Evolutionary conservation across 345 rosid species (phyloP).

Genomic region (Arabis hirsuta): DNA sequence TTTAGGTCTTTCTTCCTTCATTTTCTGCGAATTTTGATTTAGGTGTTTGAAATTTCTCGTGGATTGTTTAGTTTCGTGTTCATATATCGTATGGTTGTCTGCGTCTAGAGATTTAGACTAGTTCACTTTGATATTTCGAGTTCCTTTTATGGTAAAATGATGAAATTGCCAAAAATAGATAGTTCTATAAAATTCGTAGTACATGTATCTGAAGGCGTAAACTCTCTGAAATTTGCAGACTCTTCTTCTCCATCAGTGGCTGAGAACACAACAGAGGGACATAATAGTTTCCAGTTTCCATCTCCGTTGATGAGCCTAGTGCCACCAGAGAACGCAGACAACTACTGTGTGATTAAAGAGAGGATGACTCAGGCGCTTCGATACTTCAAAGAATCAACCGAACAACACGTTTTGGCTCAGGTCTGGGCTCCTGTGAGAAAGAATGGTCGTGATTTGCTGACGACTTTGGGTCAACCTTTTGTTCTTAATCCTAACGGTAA

Average conservation of each 20-base stretch:
- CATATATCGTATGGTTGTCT: too few species aligned
- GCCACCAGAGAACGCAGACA: constrained; percentile 65
- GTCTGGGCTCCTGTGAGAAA: constrained; percentile 89
- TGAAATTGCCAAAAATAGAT: constrained; percentile 29
- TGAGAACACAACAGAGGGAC: constrained; percentile 51
- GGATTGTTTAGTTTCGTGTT: too few species aligned
- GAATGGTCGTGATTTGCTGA: constrained; percentile 62
- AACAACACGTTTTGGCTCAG: constrained; percentile 87
- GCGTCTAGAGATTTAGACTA: not conserved
- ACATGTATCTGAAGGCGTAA: constrained; percentile 23
- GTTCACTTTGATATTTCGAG: not conserved
- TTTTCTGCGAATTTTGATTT: constrained; percentile 2
- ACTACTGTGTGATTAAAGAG: constrained; percentile 72
- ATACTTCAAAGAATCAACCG: constrained; percentile 83
- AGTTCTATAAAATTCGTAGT: not conserved
- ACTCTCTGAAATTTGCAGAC: constrained; percentile 45
- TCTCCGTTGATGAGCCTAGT: constrained; percentile 61
- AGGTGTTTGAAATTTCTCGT: not conserved
- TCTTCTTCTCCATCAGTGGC: constrained; percentile 51
- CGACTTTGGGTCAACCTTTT: constrained; percentile 94
- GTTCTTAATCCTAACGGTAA: constrained; percentile 72
- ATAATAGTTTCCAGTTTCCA: constrained; percentile 50
- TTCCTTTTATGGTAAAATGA: constrained; percentile 3
- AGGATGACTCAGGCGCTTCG: constrained; percentile 87
- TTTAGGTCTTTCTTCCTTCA: not conserved